These are phyloP conservation scores for Sclerospora graminicola DNA, from an alignment of 352 stramenopile species.

Conservation along the genomic window DNA sequence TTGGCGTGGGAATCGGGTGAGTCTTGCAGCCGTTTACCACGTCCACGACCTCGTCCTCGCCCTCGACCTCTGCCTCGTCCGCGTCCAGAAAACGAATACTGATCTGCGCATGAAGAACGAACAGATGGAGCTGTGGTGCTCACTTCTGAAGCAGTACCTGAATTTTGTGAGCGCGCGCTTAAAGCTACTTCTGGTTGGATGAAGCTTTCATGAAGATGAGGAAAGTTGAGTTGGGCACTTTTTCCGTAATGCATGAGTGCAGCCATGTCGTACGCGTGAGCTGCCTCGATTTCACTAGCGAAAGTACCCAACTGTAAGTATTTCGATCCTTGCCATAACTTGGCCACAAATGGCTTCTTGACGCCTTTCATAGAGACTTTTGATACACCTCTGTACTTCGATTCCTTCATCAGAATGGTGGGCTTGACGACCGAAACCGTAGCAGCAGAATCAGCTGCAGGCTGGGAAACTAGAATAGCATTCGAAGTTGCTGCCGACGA, in stretches of 20 bases:
- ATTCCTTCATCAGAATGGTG: slow-evolving; percentile 43
- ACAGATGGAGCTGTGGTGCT: background rate
- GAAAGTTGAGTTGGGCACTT: slow-evolving; percentile 66
- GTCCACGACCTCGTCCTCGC: slow-evolving; percentile 40
- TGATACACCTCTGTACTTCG: slow-evolving; percentile 71
- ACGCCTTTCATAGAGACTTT: slow-evolving; percentile 71
- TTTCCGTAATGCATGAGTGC: slow-evolving; percentile 59
- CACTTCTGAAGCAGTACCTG: background rate
- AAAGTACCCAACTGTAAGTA: slow-evolving; percentile 63
- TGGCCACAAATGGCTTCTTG: slow-evolving; percentile 76
- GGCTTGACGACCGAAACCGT: slow-evolving; percentile 11
- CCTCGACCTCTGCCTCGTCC: slow-evolving; percentile 29
- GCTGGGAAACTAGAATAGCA: background rate
- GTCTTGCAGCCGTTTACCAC: slow-evolving; percentile 45
- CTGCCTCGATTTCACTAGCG: slow-evolving; percentile 67
- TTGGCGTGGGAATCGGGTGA: slow-evolving; percentile 11
- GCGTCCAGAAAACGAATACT: slow-evolving; percentile 13
- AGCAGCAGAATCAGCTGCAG: background rate
- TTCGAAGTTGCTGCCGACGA: background rate
- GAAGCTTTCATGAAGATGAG: slow-evolving; percentile 65
- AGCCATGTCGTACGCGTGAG: slow-evolving; percentile 73
- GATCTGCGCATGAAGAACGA: slow-evolving; percentile 1
- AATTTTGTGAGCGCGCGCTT: slow-evolving; percentile 11
- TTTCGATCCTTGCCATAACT: slow-evolving; percentile 53
- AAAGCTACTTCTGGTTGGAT: slow-evolving; percentile 29